phyloP scores from a whole-genome alignment of 768 basidiomycete genomes.

The Kwoniella sp. region DNA sequence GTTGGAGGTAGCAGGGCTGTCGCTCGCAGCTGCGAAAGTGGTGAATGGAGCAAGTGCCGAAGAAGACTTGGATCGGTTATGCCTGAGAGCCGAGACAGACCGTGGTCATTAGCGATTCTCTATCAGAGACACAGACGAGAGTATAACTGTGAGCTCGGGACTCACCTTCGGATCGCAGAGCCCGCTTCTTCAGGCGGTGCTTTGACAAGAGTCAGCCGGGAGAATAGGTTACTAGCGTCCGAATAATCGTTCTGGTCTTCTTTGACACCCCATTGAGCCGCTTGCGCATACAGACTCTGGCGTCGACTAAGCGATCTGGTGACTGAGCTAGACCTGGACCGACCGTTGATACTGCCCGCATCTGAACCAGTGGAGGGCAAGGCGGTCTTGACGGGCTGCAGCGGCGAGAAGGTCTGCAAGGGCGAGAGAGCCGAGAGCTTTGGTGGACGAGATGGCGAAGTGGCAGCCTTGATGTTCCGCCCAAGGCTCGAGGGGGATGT shows the following conservation, averaged over 20 bases:
- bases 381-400: conserved; percentile 28
- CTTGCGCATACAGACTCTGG: conserved; percentile 41
- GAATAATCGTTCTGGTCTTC: conserved; percentile 26
- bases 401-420: conserved; percentile 51
- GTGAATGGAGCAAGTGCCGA: conserved; percentile 42
- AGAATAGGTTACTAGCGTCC: conserved; percentile 26
- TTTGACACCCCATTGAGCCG: conserved; percentile 29
- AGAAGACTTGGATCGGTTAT: conserved; percentile 46
- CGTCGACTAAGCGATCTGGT: conserved; percentile 40
- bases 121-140: no score
- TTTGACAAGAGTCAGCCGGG: conserved; percentile 50
- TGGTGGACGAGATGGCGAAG: conserved; percentile 35
- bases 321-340: conserved; percentile 33
- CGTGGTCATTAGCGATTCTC: no score
- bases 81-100: neutral
- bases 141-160: no score
- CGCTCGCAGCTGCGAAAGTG: conserved; percentile 10
- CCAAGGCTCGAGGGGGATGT: conserved; percentile 21
- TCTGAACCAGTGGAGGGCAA: conserved; percentile 20
- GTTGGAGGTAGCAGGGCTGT: conserved; percentile 40
- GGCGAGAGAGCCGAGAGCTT: conserved; percentile 49
- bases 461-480: conserved; percentile 10
- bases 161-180: conserved; percentile 12
- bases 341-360: conserved; percentile 22
- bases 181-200: conserved; percentile 38